Evolutionary conservation across 2,329 filamentous ascomycete species (phyloP), one percentile per base, ranked within the genome.

Genomic region (Botrytis pseudocinerea): DNA sequence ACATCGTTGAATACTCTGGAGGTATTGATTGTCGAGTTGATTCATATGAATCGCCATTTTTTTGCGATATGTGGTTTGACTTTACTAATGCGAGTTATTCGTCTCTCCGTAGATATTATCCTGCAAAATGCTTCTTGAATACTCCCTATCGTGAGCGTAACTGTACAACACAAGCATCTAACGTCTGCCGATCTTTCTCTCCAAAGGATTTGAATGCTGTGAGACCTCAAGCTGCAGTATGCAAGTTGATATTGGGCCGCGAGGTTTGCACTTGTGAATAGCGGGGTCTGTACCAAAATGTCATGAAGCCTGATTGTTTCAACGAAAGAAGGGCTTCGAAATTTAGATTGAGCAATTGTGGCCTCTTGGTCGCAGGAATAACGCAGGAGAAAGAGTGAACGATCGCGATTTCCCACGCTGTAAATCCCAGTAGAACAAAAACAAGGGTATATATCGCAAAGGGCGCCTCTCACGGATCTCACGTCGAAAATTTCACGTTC

Each of bases 161-260:
- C 57, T 22, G 60, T 54, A 40, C 61, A 57, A 35, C 60, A 32
- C 25, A 42, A 28, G 25, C 38, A 66, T 28, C 68, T 42, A 25
- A 40, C 22, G 51, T 38, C 44, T 61, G 38, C 22, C n/a, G 40
- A 69, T 46, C 28, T 57, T 68, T 57, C 20, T 61, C 40, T 28
- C 68, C 20, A 54, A 54, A 66, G 7, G n/a, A 71, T 32, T 44
- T 51, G 60, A 20, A 22, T 22, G n/a, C 63, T 54, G 60, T 71
- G 61, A 71, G 60, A 66, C 69, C 20, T 35, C 38, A 66, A 25
- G 35, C 35, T 57, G 65, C 48, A 68, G 65, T 8, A 38, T 68
- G 35, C 48, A 57, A 42, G 35, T 57, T 42, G n/a, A 28, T 68
- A 68, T 68, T 38, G 48, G 65, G 25, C 65, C 65, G 65, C 48